Evolutionary conservation across 1,284 basidiomycete genomes (phyloP).

Genomic region (Filobasidium uniguttulatum): DNA sequence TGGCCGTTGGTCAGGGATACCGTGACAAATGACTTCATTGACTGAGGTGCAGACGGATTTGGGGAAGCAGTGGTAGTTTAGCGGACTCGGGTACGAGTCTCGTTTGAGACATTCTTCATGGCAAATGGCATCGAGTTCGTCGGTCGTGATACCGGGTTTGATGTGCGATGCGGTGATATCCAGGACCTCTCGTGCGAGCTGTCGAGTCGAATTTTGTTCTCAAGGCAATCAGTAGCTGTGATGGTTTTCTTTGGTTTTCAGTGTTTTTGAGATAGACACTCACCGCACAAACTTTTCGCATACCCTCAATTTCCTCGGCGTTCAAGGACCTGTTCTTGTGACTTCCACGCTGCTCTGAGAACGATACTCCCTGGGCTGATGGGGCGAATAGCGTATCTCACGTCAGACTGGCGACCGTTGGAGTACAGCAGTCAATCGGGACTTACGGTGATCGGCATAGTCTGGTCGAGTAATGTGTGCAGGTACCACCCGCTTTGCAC

Average conservation of each 20-base stretch:
- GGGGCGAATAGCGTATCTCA: conserved; percentile 1
- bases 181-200: conserved; percentile 83
- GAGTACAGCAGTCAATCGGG: not conserved
- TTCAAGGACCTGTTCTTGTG: conserved; percentile 28
- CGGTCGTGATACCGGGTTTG: conserved; percentile 82
- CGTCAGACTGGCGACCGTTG: not conserved
- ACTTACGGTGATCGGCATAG: conserved; percentile 38
- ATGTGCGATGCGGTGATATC: conserved; percentile 76
- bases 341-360: conserved; percentile 26
- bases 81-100: conserved; percentile 81
- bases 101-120: conserved; percentile 85
- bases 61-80: conserved; percentile 85
- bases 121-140: conserved; percentile 89
- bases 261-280: conserved; percentile 10
- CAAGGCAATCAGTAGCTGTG: too few relatives aligned
- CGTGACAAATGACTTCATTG: conserved; percentile 96
- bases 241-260: not conserved
- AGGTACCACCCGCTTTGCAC: conserved; percentile 29
- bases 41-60: conserved; percentile 94
- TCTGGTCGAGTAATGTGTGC: conserved; percentile 33
- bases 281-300: conserved; percentile 36
- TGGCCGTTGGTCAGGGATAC: conserved; percentile 79
- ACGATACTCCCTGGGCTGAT: conserved; percentile 31
- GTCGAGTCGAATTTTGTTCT: not conserved
- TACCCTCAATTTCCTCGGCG: conserved; percentile 35